Base-by-base conservation (phyloP, 805 yeast species). In the Metahyphopichia silvanorum region DNA sequence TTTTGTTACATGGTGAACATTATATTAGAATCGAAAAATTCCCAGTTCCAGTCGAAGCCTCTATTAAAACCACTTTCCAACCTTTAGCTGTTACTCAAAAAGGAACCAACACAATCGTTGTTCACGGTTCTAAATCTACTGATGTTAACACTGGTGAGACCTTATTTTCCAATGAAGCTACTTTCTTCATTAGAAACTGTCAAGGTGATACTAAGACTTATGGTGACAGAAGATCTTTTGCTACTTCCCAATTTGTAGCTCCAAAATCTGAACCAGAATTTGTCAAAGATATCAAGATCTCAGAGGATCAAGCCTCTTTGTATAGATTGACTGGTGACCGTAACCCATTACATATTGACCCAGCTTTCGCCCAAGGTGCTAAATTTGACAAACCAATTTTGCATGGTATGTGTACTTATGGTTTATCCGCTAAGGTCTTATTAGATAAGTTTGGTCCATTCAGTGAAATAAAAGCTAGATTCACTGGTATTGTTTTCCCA, bases 261-360 rank as follows among this genome's bases (percentile, higher is more conserved):
- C 93, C 91, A 35, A 51, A 63, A 31, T 57, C 73, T 16, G 57
- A 58, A 16, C 93, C 96, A 5, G 94, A 85, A 53, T 84, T 75
- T 50, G 77, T 72, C 35, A 57, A 61, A 28, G 75, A 70, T 26
- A 72, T 77, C 48, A 61, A 71, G 43, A 84, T 93, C 2, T 54
- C 71, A 17, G 68, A 60, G 26, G 85, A 88, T 57, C 87, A 80
- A 58, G 97, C 97, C 28, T 86, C 95, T 4, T 62, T 89, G 35
- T 91, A 91, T 68, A 77, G 98, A 57, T 69, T 91, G 40, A 82
- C 91, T 40, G 98, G 96, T 34, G 98, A 91, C 68, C 81, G 80
- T 60, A 91, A 91, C 61, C 98, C 98, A 39, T 74, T 91, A 48
- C 98, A 89, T 66, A 82, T 91, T 55, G 98, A 91, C 64, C 97